Conservation (phyloP, 176 grass and related monocot species). For the Pharus latifolius region DNA sequence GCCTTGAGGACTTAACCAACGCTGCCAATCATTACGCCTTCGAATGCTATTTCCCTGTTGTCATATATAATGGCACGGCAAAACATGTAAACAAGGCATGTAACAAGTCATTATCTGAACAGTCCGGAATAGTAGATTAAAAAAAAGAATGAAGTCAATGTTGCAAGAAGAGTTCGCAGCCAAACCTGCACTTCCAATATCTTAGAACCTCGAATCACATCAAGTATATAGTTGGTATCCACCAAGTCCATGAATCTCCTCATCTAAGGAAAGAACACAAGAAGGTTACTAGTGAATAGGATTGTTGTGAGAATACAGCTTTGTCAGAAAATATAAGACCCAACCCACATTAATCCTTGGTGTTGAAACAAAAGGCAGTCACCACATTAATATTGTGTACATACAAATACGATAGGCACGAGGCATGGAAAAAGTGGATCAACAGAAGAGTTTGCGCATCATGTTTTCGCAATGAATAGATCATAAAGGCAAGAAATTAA, state of each 20-base stretch:
- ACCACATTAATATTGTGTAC: not conserved
- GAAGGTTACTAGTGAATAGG: not conserved
- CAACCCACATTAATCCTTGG: not conserved
- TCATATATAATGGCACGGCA: not conserved
- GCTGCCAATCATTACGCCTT: constrained; percentile 55
- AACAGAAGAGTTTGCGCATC: not conserved
- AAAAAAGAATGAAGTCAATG: not conserved
- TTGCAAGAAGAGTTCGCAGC: not conserved
- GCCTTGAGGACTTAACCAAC: constrained; percentile 40
- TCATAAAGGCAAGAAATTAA: no score
- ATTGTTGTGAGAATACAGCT: not conserved
- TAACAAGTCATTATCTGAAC: not conserved
- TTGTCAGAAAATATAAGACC: not conserved
- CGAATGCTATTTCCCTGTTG: constrained; percentile 59
- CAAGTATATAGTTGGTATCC: constrained; percentile 46
- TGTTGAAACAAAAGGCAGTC: not conserved
- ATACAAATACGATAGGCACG: not conserved
- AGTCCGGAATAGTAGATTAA: not conserved
- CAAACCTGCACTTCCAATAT: constrained; percentile 72
- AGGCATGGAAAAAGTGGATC: not conserved
- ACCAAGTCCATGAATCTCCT: constrained; percentile 20
- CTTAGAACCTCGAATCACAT: constrained; percentile 46
- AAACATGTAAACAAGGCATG: not conserved
- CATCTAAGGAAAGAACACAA: constrained; percentile 21
- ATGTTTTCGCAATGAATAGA: not conserved